Evolutionary conservation across 371 early-diverging fungal species (phyloP), one percentile per base, ranked within the genome.

Genomic region (Blyttiomyces sp.): DNA sequence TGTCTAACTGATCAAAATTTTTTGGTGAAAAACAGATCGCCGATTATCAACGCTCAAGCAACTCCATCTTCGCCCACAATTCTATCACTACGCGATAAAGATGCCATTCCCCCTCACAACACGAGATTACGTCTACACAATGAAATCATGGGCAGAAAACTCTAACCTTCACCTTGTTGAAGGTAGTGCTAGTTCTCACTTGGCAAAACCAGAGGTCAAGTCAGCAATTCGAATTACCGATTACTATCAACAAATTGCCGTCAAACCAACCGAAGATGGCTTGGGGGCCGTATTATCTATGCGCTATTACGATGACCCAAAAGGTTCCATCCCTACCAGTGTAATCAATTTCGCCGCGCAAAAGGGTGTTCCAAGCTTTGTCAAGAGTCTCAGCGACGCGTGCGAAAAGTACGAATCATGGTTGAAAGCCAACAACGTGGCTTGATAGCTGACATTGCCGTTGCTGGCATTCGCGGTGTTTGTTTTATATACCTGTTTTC

Each of bases 261-360:
- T 60, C 6, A 50, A 52, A 23, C 21, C 11, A 24, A 42, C 26
- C 11, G 39, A 16, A 7, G 51, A 28, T 17, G 30, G 33, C 23
- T 21, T 19, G 24, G 53, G 53, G n/a, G 16, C 24, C 3, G 7
- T 44, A 3, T 3, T 60, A 3, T 24, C 34, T 19, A 60, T 59
- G 59, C 49, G 60, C 3, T 60, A 60, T 32, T 60, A 60, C 45
- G 60, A 60, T 36, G 33, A 60, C 33, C 60, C 60, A 11, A 50
- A 34, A 35, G 60, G 53, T 3, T 7, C 44, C 30, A 60, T 60
- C 21, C 60, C 60, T 3, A 3, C 27, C 53, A 19, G 31, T 21
- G 26, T 60, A 4, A 26, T 60, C 19, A 60, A 60, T 28, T 44
- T 60, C 43, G 60, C 60, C 17, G 60, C 60, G 7, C 33, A 51